A percentile compares a stretch with the other conserved stretches of the same genome.
phyloP scores from a whole-genome alignment of 805 yeast species.

The Lipomyces starkeyi region DNA sequence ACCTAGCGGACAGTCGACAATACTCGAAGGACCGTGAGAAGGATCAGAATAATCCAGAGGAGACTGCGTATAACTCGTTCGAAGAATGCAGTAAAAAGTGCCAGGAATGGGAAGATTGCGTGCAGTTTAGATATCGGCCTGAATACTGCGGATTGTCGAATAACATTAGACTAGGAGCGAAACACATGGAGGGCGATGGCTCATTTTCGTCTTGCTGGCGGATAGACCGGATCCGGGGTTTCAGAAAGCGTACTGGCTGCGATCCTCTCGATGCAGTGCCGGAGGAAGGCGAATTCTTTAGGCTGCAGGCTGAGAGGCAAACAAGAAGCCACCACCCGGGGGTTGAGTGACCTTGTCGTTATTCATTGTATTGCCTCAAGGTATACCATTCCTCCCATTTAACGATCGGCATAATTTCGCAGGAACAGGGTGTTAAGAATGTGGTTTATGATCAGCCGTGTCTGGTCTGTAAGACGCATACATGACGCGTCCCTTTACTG shows the following conservation, averaged over 20 bases:
- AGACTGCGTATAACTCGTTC: conserved; percentile 17
- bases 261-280: conserved; percentile 31
- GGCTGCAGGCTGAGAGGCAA: background rate
- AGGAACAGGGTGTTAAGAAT: background rate
- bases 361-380: background rate
- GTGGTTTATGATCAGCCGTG: background rate
- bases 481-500: no score
- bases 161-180: conserved; percentile 26
- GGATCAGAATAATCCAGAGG: conserved; percentile 10
- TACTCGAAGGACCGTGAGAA: conserved; percentile 5
- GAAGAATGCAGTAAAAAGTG: conserved; percentile 30
- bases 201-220: conserved; percentile 44
- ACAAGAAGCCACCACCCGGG: background rate
- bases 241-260: conserved; percentile 39
- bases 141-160: conserved; percentile 21
- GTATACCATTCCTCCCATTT: background rate
- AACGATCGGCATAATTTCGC: background rate
- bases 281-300: conserved; percentile 20
- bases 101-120: conserved; percentile 39
- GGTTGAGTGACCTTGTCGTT: background rate
- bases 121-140: conserved; percentile 30
- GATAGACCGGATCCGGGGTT: conserved; percentile 44
- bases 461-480: background rate
- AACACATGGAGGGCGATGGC: conserved; percentile 22
- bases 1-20: conserved; percentile 23